Base-by-base conservation (phyloP, 1,139 yeast genomes). In the Nakaseomyces kungkrabaensis region DNA sequence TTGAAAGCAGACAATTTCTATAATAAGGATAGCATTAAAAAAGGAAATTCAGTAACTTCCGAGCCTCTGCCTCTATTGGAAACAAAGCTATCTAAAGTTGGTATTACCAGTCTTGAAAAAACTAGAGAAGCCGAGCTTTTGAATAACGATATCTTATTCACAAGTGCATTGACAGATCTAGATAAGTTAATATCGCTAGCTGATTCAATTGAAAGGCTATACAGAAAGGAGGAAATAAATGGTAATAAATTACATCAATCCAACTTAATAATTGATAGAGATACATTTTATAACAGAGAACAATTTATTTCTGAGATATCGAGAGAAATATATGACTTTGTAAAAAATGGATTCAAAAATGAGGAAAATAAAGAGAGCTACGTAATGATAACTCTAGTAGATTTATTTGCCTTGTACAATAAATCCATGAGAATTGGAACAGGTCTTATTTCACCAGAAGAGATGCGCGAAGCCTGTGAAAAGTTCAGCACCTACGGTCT, bases 151-250 rank as follows among this genome's bases (percentile, higher is more conserved):
- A 63, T 74, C 24, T 74, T 89, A 0, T 70, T 89, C 49, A 77
- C 79, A 37, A 75, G 77, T 34, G 89, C 96, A 0, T 68, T 90
- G 41, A 85, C 82, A 50, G 96, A 88, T 64, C 68, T 90, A 45
- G 84, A 84, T 54, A 83, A 84, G 44, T 70, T 90, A 48, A 82
- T 88, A 83, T 75, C 80, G 27, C 78, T 85, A 54, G 95, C 90
- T 1, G 80, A 80, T 58, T 95, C 89, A 51, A 75, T 90, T 47
- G 78, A 83, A 43, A 71, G 73, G 44, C 67, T 89, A 33, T 80
- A 62, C 48, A 51, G 69, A 13, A 62, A 60, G 27, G 58, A 62
- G 22, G 50, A 48, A 29, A 42, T 49, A 27, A 45, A 45, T 22
- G 51, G 51, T 26, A 52, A 49, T 22, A 62, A 60, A 43, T 62